These are phyloP conservation scores for Adansonia digitata DNA, from an alignment of 345 rosid species.

Conservation along the genomic window DNA sequence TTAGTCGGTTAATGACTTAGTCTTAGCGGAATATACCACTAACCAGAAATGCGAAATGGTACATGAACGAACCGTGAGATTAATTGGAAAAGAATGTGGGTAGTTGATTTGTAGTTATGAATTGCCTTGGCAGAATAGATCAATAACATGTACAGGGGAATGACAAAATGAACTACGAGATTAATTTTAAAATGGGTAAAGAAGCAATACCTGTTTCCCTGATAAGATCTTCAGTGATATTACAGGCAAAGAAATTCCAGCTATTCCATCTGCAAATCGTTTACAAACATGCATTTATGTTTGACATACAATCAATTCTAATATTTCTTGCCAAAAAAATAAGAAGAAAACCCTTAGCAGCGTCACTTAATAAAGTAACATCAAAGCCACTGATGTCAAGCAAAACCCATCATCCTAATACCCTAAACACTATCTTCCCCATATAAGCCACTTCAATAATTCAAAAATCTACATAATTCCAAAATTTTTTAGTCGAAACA, in stretches of 20 bases:
- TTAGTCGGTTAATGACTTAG: neutral
- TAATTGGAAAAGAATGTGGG: neutral
- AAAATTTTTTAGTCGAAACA: too few relatives aligned
- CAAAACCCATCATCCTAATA: too few relatives aligned
- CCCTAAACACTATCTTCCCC: neutral
- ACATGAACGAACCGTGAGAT: neutral
- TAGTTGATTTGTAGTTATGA: neutral
- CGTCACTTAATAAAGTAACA: neutral
- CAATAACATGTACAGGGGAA: neutral
- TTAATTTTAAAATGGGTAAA: neutral
- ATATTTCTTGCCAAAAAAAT: neutral
- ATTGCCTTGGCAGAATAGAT: neutral
- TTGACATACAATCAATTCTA: neutral
- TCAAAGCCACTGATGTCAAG: neutral
- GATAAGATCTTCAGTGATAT: slow-evolving; percentile 74
- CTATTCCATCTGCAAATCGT: slow-evolving; percentile 96
- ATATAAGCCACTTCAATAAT: too few relatives aligned
- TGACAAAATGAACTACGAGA: neutral
- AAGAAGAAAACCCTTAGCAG: neutral
- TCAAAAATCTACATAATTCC: too few relatives aligned
- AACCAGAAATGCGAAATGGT: neutral
- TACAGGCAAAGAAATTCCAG: slow-evolving; percentile 96
- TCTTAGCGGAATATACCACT: neutral
- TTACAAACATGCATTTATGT: neutral
- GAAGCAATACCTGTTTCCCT: slow-evolving; percentile 68